Evolutionary conservation across 345 rosid species (phyloP).

Genomic region (Euphorbia tirucalli): DNA sequence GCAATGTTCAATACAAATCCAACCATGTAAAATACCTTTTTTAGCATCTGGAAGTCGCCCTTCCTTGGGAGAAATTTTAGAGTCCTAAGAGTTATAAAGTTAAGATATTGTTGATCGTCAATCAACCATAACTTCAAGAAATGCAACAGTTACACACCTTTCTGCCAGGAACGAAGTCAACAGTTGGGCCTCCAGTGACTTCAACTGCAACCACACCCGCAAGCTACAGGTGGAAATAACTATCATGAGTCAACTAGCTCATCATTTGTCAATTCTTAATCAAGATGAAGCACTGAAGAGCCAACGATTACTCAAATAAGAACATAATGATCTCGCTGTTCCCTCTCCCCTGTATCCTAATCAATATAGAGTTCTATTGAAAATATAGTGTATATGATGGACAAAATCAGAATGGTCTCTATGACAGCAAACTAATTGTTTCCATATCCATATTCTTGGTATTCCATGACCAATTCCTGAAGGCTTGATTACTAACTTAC

Average conservation of each 20-base stretch:
- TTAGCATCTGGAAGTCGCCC: slow-evolving; percentile 94
- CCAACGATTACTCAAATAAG: neutral
- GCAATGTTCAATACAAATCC: neutral
- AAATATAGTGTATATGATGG: neutral
- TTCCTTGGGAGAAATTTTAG: slow-evolving; percentile 61
- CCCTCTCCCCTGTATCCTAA: no score
- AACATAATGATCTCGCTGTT: no score
- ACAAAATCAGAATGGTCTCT: neutral
- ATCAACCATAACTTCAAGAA: slow-evolving; percentile 15
- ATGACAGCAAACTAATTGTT: neutral
- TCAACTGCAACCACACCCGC: slow-evolving; percentile 98
- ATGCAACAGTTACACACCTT: slow-evolving; percentile 42
- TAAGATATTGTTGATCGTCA: slow-evolving; percentile 7
- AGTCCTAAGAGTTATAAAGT: slow-evolving; percentile 54
- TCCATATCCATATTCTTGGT: neutral
- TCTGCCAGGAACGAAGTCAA: slow-evolving; percentile 86
- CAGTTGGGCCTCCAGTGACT: slow-evolving; percentile 87
- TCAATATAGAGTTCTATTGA: no score
- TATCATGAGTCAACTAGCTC: slow-evolving; percentile 1
- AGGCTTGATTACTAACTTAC: neutral
- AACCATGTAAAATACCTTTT: slow-evolving; percentile 43
- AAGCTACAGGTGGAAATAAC: slow-evolving; percentile 46
- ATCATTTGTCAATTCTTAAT: neutral
- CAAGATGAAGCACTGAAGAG: neutral
- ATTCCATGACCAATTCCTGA: neutral